A percentile compares a stretch with the other conserved stretches of the same genome.
Conservation (phyloP, 169 alveolate species). For the Plasmodium berghei region DNA sequence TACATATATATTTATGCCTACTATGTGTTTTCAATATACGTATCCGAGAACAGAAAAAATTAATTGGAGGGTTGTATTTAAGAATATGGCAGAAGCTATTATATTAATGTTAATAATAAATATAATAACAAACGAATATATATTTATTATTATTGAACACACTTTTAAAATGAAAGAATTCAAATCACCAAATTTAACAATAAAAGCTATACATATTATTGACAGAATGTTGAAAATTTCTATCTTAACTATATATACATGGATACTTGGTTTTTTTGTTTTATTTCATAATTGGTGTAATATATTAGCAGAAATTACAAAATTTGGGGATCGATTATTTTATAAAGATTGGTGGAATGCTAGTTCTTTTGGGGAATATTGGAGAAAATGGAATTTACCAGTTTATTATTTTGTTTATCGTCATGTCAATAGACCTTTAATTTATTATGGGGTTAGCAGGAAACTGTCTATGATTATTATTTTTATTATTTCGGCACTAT, state of each 20-base stretch:
- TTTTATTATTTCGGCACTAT: conserved; percentile 90
- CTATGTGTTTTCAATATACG: conserved; percentile 92
- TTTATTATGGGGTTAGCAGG: conserved; percentile 87
- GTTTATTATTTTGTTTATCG: conserved; percentile 93
- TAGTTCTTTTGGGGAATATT: conserved; percentile 92
- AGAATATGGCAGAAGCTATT: conserved; percentile 80
- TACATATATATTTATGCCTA: conserved; percentile 92
- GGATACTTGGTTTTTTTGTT: conserved; percentile 93
- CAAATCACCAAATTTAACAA: conserved; percentile 79
- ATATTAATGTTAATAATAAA: conserved; percentile 83
- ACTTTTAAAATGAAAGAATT: conserved; percentile 92
- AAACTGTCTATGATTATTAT: conserved; percentile 84
- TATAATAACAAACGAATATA: conserved; percentile 91
- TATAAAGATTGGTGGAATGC: conserved; percentile 98
- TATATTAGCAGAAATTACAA: conserved; percentile 93
- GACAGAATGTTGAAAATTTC: conserved; percentile 90
- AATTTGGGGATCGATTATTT: conserved; percentile 95
- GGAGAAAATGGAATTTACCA: conserved; percentile 97
- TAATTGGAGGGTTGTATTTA: conserved; percentile 83
- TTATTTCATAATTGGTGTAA: conserved; percentile 94
- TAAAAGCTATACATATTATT: conserved; percentile 75
- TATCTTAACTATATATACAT: conserved; percentile 93
- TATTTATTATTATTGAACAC: conserved; percentile 87
- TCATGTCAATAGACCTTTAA: conserved; percentile 94
- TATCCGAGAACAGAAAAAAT: conserved; percentile 89